Percentiles rank a stretch among this genome's conserved stretches.
These are phyloP conservation scores for Annulohypoxylon nitens DNA, from an alignment of 495 filamentous ascomycete species.

Conservation along the genomic window DNA sequence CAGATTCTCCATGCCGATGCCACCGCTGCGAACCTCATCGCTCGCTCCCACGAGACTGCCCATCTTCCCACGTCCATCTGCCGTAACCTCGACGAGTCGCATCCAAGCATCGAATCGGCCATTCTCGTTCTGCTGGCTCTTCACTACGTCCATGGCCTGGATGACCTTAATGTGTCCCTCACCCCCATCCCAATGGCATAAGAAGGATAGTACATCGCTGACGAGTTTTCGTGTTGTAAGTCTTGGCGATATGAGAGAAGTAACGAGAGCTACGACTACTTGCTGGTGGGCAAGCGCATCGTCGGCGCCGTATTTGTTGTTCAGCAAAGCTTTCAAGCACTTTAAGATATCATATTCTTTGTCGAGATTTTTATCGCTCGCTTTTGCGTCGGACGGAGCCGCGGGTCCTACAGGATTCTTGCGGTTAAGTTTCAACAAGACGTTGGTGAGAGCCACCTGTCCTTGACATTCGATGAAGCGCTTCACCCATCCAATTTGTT, in stretches of 20 bases:
- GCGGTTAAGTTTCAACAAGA: conserved; percentile 91
- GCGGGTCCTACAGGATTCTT: conserved; percentile 81
- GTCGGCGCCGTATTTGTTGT: conserved; percentile 98
- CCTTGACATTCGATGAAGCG: conserved; percentile 97
- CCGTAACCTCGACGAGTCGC: conserved; percentile 96
- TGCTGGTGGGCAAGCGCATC: conserved; percentile 93
- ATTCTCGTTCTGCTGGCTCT: conserved; percentile 89
- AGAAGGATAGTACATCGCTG: conserved; percentile 95
- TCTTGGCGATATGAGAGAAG: conserved; percentile 87
- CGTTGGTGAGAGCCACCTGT: conserved; percentile 94
- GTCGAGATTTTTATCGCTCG: conserved; percentile 86
- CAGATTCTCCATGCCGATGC: conserved; percentile 98
- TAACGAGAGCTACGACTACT: conserved; percentile 88
- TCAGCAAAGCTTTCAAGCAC: conserved; percentile 96
- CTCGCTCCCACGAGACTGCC: conserved; percentile 96
- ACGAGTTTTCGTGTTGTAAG: conserved; percentile 94
- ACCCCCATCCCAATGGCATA: conserved; percentile 97
- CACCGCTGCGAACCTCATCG: conserved; percentile 95
- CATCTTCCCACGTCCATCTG: conserved; percentile 98
- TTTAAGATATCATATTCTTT: conserved; percentile 98
- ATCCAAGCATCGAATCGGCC: conserved; percentile 99
- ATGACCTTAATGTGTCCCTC: conserved; percentile 95
- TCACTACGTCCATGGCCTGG: conserved; percentile 92
- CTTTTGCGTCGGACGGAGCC: conserved; percentile 71
- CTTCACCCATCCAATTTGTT: conserved; percentile 98